Base-by-base conservation (phyloP, 2,329 filamentous ascomycete genomes). In the Phoma sp. region DNA sequence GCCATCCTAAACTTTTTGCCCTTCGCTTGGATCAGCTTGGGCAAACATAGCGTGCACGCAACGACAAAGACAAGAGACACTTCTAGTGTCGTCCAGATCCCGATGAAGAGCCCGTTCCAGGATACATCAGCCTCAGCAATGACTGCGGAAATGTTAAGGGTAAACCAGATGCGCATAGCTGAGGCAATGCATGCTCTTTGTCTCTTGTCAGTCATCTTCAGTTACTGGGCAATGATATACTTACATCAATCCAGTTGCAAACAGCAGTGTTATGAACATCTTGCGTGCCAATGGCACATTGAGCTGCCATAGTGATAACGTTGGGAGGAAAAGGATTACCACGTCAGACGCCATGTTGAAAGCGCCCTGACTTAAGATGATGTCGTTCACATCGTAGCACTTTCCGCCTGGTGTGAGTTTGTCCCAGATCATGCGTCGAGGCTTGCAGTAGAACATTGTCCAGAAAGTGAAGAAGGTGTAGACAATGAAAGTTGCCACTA, bases 331-430 rank as follows among this genome's bases (percentile, higher is more conserved):
- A 12, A 71, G 33, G 30, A 69, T 67, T 20, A 66, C 48, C 18
- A 69, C 46, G 45, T 71, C 67, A 4, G 62, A 67, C 4, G 47
- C 54, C 60, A 71, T 67, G 40, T 67, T 71, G 53, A 69, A 68
- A 9, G 53, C 53, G 5, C 62, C 64, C 28, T 64, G 61, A 2
- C 50, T 54, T 4, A 67, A 39, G 11, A 67, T 62, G 30, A 70
- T 68, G 28, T 62, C 43, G 36, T 59, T 60, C 20, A 67, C 60
- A 40, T 69, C 63, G 20, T 62, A 54, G 34, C 67, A 70, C 20
- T 62, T 63, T 7, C 60, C 61, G 14, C 52, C 59, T 2, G 61
- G 60, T 5, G 47, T 56, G 7, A 62, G 53, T 33, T 67, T 68
- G 46, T 68, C 56, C 67, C 67, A 70, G 21, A 70, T 68, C 29